Evolutionary conservation across 495 filamentous ascomycete species (phyloP), one percentile per base, ranked within the genome.

Genomic region (Cercophora scortea): DNA sequence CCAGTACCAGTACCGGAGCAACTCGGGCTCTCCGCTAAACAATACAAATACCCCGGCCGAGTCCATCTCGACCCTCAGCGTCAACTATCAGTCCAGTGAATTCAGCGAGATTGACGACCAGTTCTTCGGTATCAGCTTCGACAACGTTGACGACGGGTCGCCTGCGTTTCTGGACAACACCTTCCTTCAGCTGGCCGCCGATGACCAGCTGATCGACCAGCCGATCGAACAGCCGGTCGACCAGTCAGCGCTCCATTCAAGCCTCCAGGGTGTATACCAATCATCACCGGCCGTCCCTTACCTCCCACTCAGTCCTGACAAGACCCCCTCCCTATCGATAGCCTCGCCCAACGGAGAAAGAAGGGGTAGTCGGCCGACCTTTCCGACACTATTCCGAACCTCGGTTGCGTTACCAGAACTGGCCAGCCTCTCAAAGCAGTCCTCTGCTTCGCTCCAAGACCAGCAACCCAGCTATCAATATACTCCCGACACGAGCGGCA

Each of bases 401-500:
- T 54, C 52, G n/a, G 46, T 61, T 39, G 50, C 53, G 32, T 54
- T 61, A 18, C 60, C 49, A 11, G 54, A 54, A 32, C 56, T 62
- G 49, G 59, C 53, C 32, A 61, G 51, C 38, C 53, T 59, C 47
- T 32, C 54, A 10, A 55, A 47, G 8, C 54, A 64, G 39, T 59
- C 64, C 32, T 63, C 67, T 7, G 58, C 53, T n/a, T 70, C 62
- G 16, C 17, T 60, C 11, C 53, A 59, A 17, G 63, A 55, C 47
- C 66, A 51, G 47, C 67, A 61, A 34, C 45, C 63, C 10, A 54
- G 50, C 11, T 55, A 61, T 49, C 70, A 74, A 55, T 54, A 74
- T 39, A 79, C 78, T n/a, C 76, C 75, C 1, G 67, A 71, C 42
- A 73, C 69, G 13, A 75, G 69, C 56, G 70, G 65, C 36, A 77